Conservation (phyloP, 441 rosid species). For the Oxalis stricta region DNA sequence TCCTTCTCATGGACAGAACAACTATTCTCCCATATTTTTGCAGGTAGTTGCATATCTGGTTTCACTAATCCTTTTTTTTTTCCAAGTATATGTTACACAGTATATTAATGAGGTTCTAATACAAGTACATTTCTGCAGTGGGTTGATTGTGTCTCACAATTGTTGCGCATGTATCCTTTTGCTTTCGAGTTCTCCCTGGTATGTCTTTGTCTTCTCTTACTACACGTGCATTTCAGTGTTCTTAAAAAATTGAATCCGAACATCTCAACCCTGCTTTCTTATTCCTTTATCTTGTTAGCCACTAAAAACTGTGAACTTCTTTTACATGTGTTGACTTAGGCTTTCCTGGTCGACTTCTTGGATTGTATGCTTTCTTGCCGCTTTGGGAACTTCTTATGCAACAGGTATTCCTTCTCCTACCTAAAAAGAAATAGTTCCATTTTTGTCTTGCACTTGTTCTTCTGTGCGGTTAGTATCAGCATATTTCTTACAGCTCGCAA, state of each 20-base stretch:
- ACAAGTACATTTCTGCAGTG: slow-evolving; percentile 55
- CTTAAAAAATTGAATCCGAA: slow-evolving; percentile 1
- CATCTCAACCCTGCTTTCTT: background rate
- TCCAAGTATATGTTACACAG: background rate
- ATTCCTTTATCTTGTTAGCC: background rate
- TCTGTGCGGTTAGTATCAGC: background rate
- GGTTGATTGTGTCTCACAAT: slow-evolving; percentile 93
- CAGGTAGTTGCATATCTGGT: slow-evolving; percentile 35
- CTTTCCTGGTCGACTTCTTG: slow-evolving; percentile 84
- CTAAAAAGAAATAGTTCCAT: too few species aligned
- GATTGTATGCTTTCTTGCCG: slow-evolving; percentile 86
- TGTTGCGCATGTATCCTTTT: slow-evolving; percentile 88
- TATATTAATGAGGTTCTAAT: background rate
- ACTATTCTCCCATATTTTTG: slow-evolving; percentile 90
- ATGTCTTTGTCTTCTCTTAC: slow-evolving; percentile 22
- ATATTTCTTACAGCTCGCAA: too few species aligned
- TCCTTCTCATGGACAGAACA: slow-evolving; percentile 69
- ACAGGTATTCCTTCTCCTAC: slow-evolving; percentile 42
- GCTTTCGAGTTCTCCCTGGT: slow-evolving; percentile 96
- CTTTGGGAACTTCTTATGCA: slow-evolving; percentile 92
- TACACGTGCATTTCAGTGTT: background rate
- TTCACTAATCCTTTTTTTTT: background rate
- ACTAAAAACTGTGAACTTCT: slow-evolving; percentile 2
- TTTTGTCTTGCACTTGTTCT: too few species aligned
- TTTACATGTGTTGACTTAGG: slow-evolving; percentile 30